phyloP scores from a whole-genome alignment of 768 basidiomycete genomes.

The Tricholoma sp. region DNA sequence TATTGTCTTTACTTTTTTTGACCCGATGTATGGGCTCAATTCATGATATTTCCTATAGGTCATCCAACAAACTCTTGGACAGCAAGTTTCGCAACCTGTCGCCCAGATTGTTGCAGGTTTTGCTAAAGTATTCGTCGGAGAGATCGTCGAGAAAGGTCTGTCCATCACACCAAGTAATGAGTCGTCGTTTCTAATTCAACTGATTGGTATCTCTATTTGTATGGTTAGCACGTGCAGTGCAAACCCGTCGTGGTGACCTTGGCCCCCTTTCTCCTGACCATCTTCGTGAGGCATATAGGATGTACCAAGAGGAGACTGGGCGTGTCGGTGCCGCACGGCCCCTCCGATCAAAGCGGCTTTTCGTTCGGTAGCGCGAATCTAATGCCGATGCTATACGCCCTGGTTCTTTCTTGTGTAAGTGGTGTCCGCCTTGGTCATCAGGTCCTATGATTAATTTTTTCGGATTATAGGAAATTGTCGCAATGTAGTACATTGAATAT shows the following conservation, averaged over 20 bases:
- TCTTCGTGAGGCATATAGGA: conserved; percentile 81
- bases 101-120: conserved; percentile 89
- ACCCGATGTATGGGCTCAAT: neutral
- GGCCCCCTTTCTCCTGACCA: conserved; percentile 87
- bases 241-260: conserved; percentile 62
- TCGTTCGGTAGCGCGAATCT: conserved; percentile 46
- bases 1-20: neutral
- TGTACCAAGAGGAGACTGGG: conserved; percentile 79
- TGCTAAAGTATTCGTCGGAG: conserved; percentile 88
- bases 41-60: conserved; percentile 41
- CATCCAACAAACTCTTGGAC: conserved; percentile 75
- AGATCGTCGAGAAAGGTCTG: conserved; percentile 85
- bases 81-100: conserved; percentile 82
- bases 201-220: neutral
- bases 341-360: conserved; percentile 64
- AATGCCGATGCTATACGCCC: neutral
- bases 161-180: neutral
- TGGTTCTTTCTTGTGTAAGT: neutral
- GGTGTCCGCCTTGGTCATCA: neutral
- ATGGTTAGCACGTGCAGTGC: conserved; percentile 65
- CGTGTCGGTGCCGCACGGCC: conserved; percentile 76
- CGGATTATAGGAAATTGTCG: too few relatives aligned
- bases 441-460: too few relatives aligned
- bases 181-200: neutral
- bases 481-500: too few relatives aligned